Percentiles rank a stretch among this genome's conserved stretches.
These are phyloP conservation scores for Alliaria petiolata DNA, from an alignment of 345 rosid species.

Conservation along the genomic window DNA sequence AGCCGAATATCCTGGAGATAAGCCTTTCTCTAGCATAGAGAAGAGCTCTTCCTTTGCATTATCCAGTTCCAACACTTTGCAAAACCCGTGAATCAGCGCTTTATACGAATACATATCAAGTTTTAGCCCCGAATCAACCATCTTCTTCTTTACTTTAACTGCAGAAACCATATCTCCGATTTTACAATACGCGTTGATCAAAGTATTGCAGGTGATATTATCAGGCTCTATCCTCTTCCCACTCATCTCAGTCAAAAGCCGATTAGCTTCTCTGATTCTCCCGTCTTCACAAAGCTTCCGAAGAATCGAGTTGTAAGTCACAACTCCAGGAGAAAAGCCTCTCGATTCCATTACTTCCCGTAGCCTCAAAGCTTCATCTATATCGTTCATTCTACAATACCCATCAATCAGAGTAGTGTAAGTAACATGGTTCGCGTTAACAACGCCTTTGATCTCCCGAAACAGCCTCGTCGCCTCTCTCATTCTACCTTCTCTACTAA, in stretches of 20 bases:
- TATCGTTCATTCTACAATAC: constrained; percentile 69
- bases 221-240: constrained; percentile 74
- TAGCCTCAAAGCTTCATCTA: constrained; percentile 73
- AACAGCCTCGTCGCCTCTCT: constrained; percentile 74
- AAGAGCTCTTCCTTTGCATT: constrained; percentile 69
- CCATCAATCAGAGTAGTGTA: constrained; percentile 89
- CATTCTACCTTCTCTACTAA: constrained; percentile 90
- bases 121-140: constrained; percentile 73
- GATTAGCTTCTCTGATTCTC: constrained; percentile 75
- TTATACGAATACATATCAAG: constrained; percentile 65
- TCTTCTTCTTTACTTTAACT: constrained; percentile 73
- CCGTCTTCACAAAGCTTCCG: constrained; percentile 82
- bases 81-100: constrained; percentile 83
- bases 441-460: constrained; percentile 60
- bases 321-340: constrained; percentile 68
- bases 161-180: constrained; percentile 79
- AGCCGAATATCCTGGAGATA: constrained; percentile 68
- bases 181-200: constrained; percentile 88
- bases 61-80: constrained; percentile 61
- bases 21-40: constrained; percentile 67
- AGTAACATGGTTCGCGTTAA: constrained; percentile 62
- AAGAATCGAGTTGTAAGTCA: constrained; percentile 73
- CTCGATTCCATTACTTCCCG: constrained; percentile 62
- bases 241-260: constrained; percentile 73
- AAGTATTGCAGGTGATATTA: constrained; percentile 79